These are phyloP conservation scores for Phytophthora macrochlamydospora DNA, from an alignment of 352 stramenopile genomes.

Conservation along the genomic window DNA sequence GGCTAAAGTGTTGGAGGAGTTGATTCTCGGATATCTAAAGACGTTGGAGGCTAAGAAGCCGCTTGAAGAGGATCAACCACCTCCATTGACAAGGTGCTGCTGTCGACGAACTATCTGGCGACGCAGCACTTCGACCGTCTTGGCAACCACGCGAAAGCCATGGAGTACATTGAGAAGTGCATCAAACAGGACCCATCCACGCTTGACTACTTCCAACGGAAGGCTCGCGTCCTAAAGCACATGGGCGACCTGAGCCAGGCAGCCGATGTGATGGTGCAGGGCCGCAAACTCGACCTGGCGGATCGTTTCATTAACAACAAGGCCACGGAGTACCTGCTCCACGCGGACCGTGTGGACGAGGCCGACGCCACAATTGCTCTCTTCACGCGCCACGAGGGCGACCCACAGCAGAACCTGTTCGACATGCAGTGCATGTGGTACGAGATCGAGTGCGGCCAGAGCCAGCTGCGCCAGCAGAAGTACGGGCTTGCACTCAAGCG, in stretches of 20 bases:
- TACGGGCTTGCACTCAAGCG: slow-evolving; percentile 94
- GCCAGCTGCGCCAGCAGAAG: slow-evolving; percentile 64
- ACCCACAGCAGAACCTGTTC: slow-evolving; percentile 96
- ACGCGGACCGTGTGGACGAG: slow-evolving; percentile 91
- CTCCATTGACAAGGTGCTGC: slow-evolving; percentile 39
- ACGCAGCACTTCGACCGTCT: slow-evolving; percentile 93
- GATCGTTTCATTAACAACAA: slow-evolving; percentile 99
- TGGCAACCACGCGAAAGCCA: slow-evolving; percentile 84
- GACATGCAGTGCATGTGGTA: slow-evolving; percentile 99
- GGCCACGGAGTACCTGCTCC: slow-evolving; percentile 96
- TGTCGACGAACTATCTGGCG: slow-evolving; percentile 94
- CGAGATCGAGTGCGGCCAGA: slow-evolving; percentile 90
- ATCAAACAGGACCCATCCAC: slow-evolving; percentile 91
- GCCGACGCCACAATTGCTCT: slow-evolving; percentile 95
- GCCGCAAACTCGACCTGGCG: slow-evolving; percentile 94
- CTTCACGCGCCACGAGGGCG: slow-evolving; percentile 97
- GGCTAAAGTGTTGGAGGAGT: slow-evolving; percentile 63
- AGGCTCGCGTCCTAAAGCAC: slow-evolving; percentile 94
- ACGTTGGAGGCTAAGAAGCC: slow-evolving; percentile 72
- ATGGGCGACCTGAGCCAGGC: slow-evolving; percentile 91
- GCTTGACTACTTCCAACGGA: slow-evolving; percentile 95
- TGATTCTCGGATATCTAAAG: slow-evolving; percentile 84
- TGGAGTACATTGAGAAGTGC: slow-evolving; percentile 93
- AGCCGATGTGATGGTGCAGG: slow-evolving; percentile 92
- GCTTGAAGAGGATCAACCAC: slow-evolving; percentile 37